A percentile compares a stretch with the other conserved stretches of the same genome.
Conservation (phyloP, 495 filamentous ascomycete species). For the Penicillium cataractarum region DNA sequence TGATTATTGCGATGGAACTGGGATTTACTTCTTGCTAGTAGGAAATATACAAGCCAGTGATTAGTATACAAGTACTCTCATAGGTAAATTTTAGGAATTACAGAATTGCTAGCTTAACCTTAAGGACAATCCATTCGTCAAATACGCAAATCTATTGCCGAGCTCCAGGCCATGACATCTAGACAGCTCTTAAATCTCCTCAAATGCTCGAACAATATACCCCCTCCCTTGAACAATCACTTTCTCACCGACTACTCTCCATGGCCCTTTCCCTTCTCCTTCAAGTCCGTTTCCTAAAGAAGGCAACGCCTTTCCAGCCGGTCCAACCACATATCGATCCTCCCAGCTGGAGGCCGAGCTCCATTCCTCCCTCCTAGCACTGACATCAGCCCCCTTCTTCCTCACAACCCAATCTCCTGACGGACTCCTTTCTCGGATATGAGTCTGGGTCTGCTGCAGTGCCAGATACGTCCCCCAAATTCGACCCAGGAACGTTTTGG, state of each 20-base stretch:
- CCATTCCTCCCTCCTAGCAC: conserved; percentile 45
- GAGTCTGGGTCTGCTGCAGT: conserved; percentile 36
- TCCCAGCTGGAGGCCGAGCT: conserved; percentile 30
- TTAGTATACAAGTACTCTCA: too few species aligned
- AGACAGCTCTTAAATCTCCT: conserved; percentile 21
- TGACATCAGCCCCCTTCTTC: conserved; percentile 37
- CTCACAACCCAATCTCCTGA: conserved; percentile 25
- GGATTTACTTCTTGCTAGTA: neutral
- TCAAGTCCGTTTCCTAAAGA: conserved; percentile 29
- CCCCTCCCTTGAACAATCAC: conserved; percentile 29
- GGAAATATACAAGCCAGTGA: too few species aligned
- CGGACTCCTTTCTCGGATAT: conserved; percentile 16
- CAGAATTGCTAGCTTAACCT: too few species aligned
- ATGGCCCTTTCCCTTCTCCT: conserved; percentile 21
- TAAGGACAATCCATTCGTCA: too few species aligned
- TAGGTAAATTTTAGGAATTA: too few species aligned
- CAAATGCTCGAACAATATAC: conserved; percentile 43
- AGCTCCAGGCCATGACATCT: neutral
- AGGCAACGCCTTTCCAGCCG: conserved; percentile 26
- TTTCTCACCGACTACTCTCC: conserved; percentile 28
- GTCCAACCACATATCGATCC: conserved; percentile 35
- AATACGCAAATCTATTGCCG: neutral
- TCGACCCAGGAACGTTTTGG: conserved; percentile 42
- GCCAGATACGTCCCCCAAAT: conserved; percentile 44
- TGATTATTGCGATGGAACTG: neutral